phyloP scores from a whole-genome alignment of 2,329 filamentous ascomycete genomes.

The Scleromitrula shiraiana region DNA sequence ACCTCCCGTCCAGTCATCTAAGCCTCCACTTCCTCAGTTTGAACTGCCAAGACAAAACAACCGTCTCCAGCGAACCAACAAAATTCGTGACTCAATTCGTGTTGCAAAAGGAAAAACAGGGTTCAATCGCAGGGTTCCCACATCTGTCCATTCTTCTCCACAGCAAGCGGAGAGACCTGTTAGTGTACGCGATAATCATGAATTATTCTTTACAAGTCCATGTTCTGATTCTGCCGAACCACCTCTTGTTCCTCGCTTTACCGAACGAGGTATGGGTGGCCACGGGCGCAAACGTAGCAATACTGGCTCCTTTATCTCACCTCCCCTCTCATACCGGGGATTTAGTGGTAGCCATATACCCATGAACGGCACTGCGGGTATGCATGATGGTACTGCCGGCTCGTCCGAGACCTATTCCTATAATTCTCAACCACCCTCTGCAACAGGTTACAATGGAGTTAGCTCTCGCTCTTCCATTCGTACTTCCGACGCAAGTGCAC shows the following conservation, averaged over 20 bases:
- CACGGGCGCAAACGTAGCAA: slow-evolving; percentile 87
- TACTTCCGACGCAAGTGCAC: slow-evolving; percentile 26
- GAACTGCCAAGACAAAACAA: slow-evolving; percentile 28
- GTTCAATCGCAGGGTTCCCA: slow-evolving; percentile 32
- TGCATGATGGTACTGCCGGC: slow-evolving; percentile 46
- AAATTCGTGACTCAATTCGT: slow-evolving; percentile 81
- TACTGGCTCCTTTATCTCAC: slow-evolving; percentile 67
- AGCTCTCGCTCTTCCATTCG: slow-evolving; percentile 30
- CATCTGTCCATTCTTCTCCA: slow-evolving; percentile 29
- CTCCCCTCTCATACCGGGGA: slow-evolving; percentile 66
- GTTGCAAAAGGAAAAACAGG: slow-evolving; percentile 63
- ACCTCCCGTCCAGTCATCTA: slow-evolving; percentile 38
- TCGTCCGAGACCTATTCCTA: slow-evolving; percentile 50
- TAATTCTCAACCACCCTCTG: slow-evolving; percentile 42
- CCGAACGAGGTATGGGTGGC: slow-evolving; percentile 41
- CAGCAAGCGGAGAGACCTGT: slow-evolving; percentile 9
- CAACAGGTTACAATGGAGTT: slow-evolving; percentile 33
- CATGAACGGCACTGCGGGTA: slow-evolving; percentile 49
- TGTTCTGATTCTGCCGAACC: slow-evolving; percentile 48
- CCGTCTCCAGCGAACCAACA: slow-evolving; percentile 31
- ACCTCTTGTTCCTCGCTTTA: slow-evolving; percentile 63
- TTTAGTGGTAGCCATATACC: slow-evolving; percentile 44
- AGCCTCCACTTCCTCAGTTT: slow-evolving; percentile 38
- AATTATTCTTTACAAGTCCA: slow-evolving; percentile 20
- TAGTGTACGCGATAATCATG: slow-evolving; percentile 18